Evolutionary conservation across 805 yeast genomes (phyloP).

Genomic region (Schwanniomyces yamadae): DNA sequence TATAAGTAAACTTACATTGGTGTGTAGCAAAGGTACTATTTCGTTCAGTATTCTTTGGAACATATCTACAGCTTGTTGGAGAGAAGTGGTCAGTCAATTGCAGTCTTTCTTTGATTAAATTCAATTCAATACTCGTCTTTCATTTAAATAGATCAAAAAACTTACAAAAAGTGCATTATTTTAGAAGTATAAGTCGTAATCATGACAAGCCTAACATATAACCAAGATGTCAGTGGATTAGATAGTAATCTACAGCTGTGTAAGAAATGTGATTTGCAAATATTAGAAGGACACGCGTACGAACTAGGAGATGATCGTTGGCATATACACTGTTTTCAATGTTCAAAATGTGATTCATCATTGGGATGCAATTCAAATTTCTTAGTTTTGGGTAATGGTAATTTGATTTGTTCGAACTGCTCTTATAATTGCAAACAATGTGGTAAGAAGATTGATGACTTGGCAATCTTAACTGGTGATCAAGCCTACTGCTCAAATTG

Average conservation of each 20-base stretch:
- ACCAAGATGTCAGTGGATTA: slow-evolving; percentile 1
- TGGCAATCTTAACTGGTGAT: slow-evolving; percentile 93
- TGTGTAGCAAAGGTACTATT: too few species aligned
- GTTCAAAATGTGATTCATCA: slow-evolving; percentile 77
- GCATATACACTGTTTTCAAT: slow-evolving; percentile 91
- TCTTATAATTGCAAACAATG: slow-evolving; percentile 89
- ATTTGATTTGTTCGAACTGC: slow-evolving; percentile 84
- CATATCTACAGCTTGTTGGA: too few species aligned
- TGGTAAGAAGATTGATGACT: slow-evolving; percentile 81
- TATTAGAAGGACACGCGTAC: slow-evolving; percentile 90
- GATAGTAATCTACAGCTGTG: slow-evolving; percentile 27
- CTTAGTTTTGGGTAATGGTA: slow-evolving; percentile 89
- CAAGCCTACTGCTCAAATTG: slow-evolving; percentile 92
- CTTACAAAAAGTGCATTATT: too few species aligned
- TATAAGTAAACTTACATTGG: too few species aligned
- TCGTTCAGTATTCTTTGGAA: too few species aligned
- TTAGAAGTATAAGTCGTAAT: too few species aligned
- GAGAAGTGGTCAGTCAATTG: too few species aligned
- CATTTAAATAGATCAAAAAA: too few species aligned
- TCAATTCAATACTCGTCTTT: too few species aligned
- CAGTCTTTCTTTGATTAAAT: too few species aligned
- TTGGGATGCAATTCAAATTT: slow-evolving; percentile 88
- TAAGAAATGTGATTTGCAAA: slow-evolving; percentile 45
- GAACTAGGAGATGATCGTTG: slow-evolving; percentile 93
- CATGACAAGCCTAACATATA: slow-evolving; percentile 2